Percentiles rank a stretch among this genome's conserved stretches.
Conservation (phyloP, 257 asterid species). For the Fraxinus excelsior region DNA sequence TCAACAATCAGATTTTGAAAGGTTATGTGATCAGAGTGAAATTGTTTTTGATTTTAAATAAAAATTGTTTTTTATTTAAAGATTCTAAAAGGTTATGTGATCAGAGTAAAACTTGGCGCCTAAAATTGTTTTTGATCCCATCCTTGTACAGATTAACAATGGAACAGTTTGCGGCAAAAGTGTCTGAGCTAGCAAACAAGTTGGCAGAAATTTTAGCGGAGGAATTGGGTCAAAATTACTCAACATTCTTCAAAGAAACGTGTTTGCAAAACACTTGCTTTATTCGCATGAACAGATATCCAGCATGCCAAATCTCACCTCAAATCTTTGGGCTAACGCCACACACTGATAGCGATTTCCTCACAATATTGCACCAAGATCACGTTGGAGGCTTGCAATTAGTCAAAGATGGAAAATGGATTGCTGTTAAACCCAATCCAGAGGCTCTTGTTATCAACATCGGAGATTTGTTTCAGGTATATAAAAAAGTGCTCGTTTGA, state of each 20-base stretch:
- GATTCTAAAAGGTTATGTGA: no score
- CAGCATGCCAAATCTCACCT: conserved; percentile 55
- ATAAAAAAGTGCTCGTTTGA: not conserved
- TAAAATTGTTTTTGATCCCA: not conserved
- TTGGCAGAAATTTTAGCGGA: conserved; percentile 62
- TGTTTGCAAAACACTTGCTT: conserved; percentile 61
- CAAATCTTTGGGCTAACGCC: conserved; percentile 63
- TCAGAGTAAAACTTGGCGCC: no score
- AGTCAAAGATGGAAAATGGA: conserved; percentile 70
- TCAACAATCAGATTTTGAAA: no score
- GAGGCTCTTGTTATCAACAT: conserved; percentile 71
- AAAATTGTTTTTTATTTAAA: no score
- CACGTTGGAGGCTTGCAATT: conserved; percentile 78
- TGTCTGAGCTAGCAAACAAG: conserved; percentile 51
- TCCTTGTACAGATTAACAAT: conserved; percentile 52
- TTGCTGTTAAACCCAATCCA: conserved; percentile 77
- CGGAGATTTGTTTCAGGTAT: conserved; percentile 88
- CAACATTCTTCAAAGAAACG: conserved; percentile 49
- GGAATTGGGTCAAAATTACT: conserved; percentile 42
- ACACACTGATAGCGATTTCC: conserved; percentile 85
- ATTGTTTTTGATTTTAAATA: not conserved
- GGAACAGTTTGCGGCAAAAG: conserved; percentile 54
- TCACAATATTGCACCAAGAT: conserved; percentile 81
- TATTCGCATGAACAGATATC: conserved; percentile 80
- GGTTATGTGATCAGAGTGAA: no score